Evolutionary conservation across 768 basidiomycete species (phyloP), one percentile per base, ranked within the genome.

Genomic region (Leccinum broughii): DNA sequence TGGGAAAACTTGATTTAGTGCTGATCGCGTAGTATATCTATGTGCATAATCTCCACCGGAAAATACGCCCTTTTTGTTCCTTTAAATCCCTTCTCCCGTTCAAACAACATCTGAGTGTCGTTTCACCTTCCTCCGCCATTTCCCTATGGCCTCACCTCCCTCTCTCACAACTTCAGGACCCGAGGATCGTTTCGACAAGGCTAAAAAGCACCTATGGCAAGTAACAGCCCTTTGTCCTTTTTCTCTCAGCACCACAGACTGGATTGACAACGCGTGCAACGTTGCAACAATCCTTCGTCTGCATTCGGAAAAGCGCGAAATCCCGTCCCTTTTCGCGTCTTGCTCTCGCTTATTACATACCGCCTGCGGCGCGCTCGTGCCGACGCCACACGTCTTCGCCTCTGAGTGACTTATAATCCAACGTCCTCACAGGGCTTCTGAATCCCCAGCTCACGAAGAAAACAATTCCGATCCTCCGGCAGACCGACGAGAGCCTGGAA

Each of bases 21-120:
- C 66, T 76, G 73, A 76, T 74, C 73, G 66, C 73, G 73, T 76
- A 73, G 71, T 75, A 71, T 74, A 76, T 76, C 74, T 76, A 74
- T 71, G 71, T 74, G 67, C 69, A 74, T 68, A 75, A 75, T 73
- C 69, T 72, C 71, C 62, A 73, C 73, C 71, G 70, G 65, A 57
- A 67, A 70, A 69, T 62, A 60, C 54, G 56, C 58, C 66, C 66
- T 54, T 60, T 62, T 69, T 56, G 37, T 60, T 66, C 71, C 62
- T 71, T 73, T 75, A 73, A 72, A 72, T 66, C 61, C 69, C 68
- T 60, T 57, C 59, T 62, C 57, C 62, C 62, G 60, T 66, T 56
- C 58, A 64, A 66, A 62, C 64, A 55, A 62, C 24, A 63, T 59
- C 55, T 56, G 58, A 63, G 66, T 70, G 54, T 68, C 66, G 63